phyloP scores from a whole-genome alignment of 352 stramenopile species.

The Salisapilia sapeloensis region DNA sequence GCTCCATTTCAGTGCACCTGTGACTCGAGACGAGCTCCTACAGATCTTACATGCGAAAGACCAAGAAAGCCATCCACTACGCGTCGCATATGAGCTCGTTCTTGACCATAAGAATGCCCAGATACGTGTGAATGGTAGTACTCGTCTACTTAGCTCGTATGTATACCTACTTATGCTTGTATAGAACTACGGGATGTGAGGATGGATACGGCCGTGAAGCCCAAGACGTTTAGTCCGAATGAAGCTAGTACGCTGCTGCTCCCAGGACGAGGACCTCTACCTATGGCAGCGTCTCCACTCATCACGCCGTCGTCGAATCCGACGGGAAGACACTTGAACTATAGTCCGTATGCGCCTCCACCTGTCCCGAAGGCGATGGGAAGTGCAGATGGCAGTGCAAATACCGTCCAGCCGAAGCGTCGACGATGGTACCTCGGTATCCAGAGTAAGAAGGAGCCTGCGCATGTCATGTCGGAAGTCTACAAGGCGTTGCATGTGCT shows the following conservation, averaged over 20 bases:
- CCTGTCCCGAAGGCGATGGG: neutral
- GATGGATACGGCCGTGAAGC: conserved; percentile 42
- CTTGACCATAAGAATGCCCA: conserved; percentile 96
- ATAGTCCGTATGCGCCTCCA: neutral
- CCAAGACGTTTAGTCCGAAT: conserved; percentile 58
- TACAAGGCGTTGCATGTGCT: conserved; percentile 96
- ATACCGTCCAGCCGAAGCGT: conserved; percentile 26
- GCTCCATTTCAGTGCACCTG: conserved; percentile 21
- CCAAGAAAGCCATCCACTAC: conserved; percentile 57
- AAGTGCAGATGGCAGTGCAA: neutral
- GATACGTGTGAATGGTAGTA: conserved; percentile 76
- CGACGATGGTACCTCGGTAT: conserved; percentile 98
- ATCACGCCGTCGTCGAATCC: conserved; percentile 30
- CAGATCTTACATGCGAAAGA: conserved; percentile 29
- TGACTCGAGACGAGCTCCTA: conserved; percentile 42
- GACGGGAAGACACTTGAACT: neutral
- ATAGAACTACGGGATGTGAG: conserved; percentile 59
- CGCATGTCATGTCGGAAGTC: conserved; percentile 99
- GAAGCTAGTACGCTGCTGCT: conserved; percentile 50
- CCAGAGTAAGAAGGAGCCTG: conserved; percentile 98
- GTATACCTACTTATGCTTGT: conserved; percentile 1
- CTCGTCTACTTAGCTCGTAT: neutral
- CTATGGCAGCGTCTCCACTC: conserved; percentile 64
- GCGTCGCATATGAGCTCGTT: conserved; percentile 94
- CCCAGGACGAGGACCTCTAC: conserved; percentile 51